phyloP scores from a whole-genome alignment of 192 early-diverging fungal species.

The Entomortierella parvispora region DNA sequence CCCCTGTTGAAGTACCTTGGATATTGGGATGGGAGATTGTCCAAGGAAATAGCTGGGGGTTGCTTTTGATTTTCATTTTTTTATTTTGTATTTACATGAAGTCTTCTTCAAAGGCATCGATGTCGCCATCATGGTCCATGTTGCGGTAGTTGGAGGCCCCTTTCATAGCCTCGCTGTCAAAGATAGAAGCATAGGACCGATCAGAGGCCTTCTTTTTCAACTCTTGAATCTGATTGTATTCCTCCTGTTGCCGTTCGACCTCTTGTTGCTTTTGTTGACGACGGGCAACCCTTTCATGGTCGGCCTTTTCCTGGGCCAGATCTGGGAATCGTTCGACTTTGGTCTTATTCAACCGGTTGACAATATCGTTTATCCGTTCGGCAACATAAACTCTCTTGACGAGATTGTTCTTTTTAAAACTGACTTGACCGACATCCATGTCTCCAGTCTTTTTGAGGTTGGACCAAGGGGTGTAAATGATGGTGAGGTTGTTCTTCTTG shows the following conservation, averaged over 20 bases:
- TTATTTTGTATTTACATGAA: slow-evolving; percentile 77
- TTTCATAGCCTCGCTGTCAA: slow-evolving; percentile 61
- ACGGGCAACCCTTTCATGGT: slow-evolving; percentile 60
- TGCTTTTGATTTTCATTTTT: too few relatives aligned
- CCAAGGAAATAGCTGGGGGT: too few relatives aligned
- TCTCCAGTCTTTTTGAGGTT: slow-evolving; percentile 92
- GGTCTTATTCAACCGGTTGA: slow-evolving; percentile 97
- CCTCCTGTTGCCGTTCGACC: slow-evolving; percentile 53
- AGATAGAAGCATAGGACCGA: slow-evolving; percentile 60
- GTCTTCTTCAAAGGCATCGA: slow-evolving; percentile 69
- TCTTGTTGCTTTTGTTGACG: slow-evolving; percentile 37
- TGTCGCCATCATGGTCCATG: slow-evolving; percentile 59
- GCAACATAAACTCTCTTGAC: slow-evolving; percentile 83
- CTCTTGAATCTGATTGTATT: slow-evolving; percentile 48
- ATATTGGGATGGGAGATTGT: too few relatives aligned
- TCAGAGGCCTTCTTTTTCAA: slow-evolving; percentile 55
- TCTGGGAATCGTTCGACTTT: slow-evolving; percentile 82
- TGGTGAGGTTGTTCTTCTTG: slow-evolving; percentile 90
- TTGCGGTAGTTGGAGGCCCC: slow-evolving; percentile 59
- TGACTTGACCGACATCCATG: slow-evolving; percentile 97
- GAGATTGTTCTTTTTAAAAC: slow-evolving; percentile 81
- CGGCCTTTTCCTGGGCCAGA: slow-evolving; percentile 76
- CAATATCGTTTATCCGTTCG: slow-evolving; percentile 80
- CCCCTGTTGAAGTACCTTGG: too few relatives aligned
- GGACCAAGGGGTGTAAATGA: slow-evolving; percentile 93